These are phyloP conservation scores for barley (Hordeum vulgare) DNA, from an alignment of 176 grass and related monocot species.

Conservation along the genomic window DNA sequence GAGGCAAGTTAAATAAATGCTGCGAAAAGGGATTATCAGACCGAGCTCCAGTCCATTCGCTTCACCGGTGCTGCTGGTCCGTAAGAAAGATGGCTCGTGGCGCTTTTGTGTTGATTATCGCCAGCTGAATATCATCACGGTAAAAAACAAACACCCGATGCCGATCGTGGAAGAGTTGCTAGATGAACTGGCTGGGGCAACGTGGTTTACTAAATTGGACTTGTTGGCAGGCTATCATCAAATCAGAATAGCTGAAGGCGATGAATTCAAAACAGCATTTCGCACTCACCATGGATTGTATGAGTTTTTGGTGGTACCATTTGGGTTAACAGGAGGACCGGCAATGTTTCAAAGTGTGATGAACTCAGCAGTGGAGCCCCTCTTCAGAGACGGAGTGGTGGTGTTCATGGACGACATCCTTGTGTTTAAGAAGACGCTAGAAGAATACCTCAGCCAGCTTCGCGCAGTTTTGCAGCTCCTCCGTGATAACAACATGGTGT, in stretches of 20 bases:
- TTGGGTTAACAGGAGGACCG: neutral
- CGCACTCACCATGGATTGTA: neutral
- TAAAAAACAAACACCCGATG: neutral
- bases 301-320: neutral
- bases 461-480: neutral
- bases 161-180: neutral
- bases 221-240: neutral
- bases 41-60: too few species aligned
- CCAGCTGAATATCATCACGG: neutral
- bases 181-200: neutral
- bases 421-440: neutral
- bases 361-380: neutral
- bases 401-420: neutral
- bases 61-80: too few species aligned
- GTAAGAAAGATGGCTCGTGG: too few species aligned
- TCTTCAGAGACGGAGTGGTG: neutral
- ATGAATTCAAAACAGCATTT: neutral
- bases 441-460: neutral
- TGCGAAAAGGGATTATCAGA: too few species aligned
- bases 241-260: neutral
- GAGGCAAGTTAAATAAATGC: too few species aligned
- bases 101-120: neutral
- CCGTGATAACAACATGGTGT: neutral
- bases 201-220: neutral
- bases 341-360: neutral